Conservation (phyloP, 2,329 filamentous ascomycete species). For the Domatiomyces globalis region DNA sequence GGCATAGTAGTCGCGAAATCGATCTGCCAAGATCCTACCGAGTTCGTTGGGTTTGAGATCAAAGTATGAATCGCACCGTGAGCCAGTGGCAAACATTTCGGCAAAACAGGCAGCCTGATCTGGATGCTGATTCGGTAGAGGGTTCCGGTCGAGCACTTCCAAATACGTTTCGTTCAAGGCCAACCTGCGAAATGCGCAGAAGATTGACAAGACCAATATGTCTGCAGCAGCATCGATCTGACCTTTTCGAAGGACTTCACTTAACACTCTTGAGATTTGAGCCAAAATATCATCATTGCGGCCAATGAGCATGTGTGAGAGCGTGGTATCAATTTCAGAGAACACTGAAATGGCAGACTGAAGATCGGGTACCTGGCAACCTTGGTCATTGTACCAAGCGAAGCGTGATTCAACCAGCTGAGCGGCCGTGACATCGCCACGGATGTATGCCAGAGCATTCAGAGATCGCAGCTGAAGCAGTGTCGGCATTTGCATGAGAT, state of each 20-base stretch:
- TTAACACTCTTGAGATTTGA: constrained; percentile 26
- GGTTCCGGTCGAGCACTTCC: constrained; percentile 48
- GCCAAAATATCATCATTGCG: constrained; percentile 25
- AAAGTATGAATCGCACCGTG: constrained; percentile 49
- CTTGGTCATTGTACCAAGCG: constrained; percentile 30
- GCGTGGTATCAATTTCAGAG: constrained; percentile 22
- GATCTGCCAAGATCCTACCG: constrained; percentile 29
- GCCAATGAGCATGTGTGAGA: constrained; percentile 20
- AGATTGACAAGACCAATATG: constrained; percentile 42
- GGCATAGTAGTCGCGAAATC: constrained; percentile 33
- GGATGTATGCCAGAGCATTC: constrained; percentile 29
- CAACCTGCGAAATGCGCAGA: constrained; percentile 42
- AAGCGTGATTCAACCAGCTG: constrained; percentile 27
- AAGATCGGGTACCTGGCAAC: constrained; percentile 24
- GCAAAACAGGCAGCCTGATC: constrained; percentile 52
- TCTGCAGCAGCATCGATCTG: constrained; percentile 37
- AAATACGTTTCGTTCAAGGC: constrained; percentile 50
- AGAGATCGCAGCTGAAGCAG: constrained; percentile 28
- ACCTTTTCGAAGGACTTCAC: constrained; percentile 21
- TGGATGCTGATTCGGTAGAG: constrained; percentile 45
- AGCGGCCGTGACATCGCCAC: constrained; percentile 24
- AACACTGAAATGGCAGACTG: constrained; percentile 26
- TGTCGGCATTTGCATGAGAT: constrained; percentile 27
- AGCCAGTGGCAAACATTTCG: constrained; percentile 49
- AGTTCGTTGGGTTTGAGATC: constrained; percentile 39